Base-by-base conservation (phyloP, 1,284 basidiomycete species). In the Stygiomarasmius scandens region DNA sequence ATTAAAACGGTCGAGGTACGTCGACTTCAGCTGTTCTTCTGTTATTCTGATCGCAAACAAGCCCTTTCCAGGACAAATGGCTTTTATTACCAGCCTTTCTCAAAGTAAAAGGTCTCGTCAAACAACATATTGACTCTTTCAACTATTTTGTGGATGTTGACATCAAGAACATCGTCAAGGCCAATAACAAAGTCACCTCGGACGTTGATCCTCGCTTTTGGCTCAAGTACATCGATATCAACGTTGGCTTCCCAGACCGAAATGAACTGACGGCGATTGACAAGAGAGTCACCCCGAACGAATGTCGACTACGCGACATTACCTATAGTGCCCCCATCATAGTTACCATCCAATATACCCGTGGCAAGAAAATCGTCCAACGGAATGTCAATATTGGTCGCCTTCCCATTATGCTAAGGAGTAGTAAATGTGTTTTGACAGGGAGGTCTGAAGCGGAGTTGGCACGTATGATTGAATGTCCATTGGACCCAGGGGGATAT, bases 121-220 rank as follows among this genome's bases (percentile, higher is more conserved):
- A 99, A 77, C 97, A 99, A 72, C 97, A 99, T 71, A 94, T 99
- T 66, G 98, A 99, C 74, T 98, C 96, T 9, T 99, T 97, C 87
- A 99, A 99, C 78, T 97, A 98, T 75, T 99, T 99, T 71, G 94
- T 99, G 67, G 93, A 99, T 68, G 90, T 93, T 38, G 96, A 98
- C 70, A 92, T 98, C 70, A 96, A 96, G 73, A 96, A 96, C 66
- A 98, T 99, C 67, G 87, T 98, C 54, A 90, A 89, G 61, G 95
- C 95, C 12, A 98, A 98, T 71, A 89, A 87, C 73, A 93, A 93
- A 68, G 89, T 97, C 67, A 93, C 92, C 3, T 98, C 96, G 3
- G 97, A 99, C 66, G 94, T 98, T 64, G 96, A 99, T 74, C 97
- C 96, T 9, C 87, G 92, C 49, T 98, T 98, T 75, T 98, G 92